phyloP scores from a whole-genome alignment of 129 eudicot species.

The Tanacetum coccineum region DNA sequence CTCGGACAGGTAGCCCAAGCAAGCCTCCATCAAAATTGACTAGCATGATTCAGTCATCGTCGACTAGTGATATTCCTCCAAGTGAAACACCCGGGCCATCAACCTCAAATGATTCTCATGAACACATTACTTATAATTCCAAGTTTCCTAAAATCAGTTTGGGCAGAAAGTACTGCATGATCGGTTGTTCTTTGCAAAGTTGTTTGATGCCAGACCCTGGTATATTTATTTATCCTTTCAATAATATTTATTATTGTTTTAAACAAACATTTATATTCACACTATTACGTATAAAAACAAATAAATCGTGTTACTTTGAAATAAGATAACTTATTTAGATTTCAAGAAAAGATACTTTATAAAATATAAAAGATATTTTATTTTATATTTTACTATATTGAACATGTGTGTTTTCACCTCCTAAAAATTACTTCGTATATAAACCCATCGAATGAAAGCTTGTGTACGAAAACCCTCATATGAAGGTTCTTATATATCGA shows the following conservation, averaged over 20 bases:
- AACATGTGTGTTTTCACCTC: too few relatives aligned
- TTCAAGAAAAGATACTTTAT: background rate
- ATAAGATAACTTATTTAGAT: too few relatives aligned
- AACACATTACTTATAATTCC: background rate
- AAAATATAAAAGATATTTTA: background rate
- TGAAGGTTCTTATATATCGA: too few relatives aligned
- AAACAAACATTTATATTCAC: background rate
- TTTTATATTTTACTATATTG: background rate
- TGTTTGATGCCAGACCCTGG: conserved; percentile 25
- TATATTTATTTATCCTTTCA: background rate
- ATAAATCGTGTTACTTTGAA: background rate
- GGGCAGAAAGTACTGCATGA: conserved; percentile 35
- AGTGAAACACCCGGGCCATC: conserved; percentile 14
- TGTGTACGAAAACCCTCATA: too few relatives aligned
- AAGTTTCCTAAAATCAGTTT: conserved; percentile 1
- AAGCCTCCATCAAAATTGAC: background rate
- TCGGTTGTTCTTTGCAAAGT: conserved; percentile 46
- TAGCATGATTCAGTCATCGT: background rate
- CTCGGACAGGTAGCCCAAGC: background rate
- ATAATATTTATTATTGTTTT: background rate
- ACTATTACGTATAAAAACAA: background rate
- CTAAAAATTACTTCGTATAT: too few relatives aligned
- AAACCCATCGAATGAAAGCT: too few relatives aligned
- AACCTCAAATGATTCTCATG: background rate
- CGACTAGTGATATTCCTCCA: conserved; percentile 16